Evolutionary conservation across 2,329 filamentous ascomycete genomes (phyloP).

Genomic region (Neurospora sp.): DNA sequence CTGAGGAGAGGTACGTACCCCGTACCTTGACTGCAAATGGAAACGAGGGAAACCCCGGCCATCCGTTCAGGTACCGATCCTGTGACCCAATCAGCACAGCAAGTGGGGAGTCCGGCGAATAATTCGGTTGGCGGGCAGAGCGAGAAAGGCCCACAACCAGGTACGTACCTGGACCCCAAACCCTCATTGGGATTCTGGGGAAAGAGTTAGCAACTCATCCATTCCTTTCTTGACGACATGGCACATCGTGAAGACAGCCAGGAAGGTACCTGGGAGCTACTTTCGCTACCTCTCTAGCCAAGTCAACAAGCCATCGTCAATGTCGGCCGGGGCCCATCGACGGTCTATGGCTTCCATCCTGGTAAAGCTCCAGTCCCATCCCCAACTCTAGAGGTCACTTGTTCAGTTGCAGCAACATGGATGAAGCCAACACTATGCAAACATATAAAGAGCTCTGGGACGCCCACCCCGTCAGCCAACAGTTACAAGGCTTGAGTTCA

Average conservation of each 20-base stretch:
- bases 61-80: slow-evolving; percentile 17
- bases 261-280: neutral
- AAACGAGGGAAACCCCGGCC: neutral
- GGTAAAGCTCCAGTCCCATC: neutral
- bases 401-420: neutral
- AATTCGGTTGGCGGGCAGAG: slow-evolving; percentile 12
- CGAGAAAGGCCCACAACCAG: neutral
- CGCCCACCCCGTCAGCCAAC: neutral
- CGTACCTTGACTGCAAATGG: slow-evolving; percentile 4
- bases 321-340: neutral
- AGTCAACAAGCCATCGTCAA: neutral
- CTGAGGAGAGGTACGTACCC: slow-evolving; percentile 1
- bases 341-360: neutral
- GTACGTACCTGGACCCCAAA: neutral
- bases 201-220: neutral
- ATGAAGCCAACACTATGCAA: neutral
- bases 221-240: neutral
- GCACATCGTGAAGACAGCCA: neutral
- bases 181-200: neutral
- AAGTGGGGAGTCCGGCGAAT: slow-evolving; percentile 3
- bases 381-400: neutral
- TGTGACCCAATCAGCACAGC: slow-evolving; percentile 20
- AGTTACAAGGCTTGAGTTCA: neutral
- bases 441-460: neutral
- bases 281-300: neutral